Conservation (phyloP, 2,329 filamentous ascomycete genomes). For the Hypoxylon sp. region DNA sequence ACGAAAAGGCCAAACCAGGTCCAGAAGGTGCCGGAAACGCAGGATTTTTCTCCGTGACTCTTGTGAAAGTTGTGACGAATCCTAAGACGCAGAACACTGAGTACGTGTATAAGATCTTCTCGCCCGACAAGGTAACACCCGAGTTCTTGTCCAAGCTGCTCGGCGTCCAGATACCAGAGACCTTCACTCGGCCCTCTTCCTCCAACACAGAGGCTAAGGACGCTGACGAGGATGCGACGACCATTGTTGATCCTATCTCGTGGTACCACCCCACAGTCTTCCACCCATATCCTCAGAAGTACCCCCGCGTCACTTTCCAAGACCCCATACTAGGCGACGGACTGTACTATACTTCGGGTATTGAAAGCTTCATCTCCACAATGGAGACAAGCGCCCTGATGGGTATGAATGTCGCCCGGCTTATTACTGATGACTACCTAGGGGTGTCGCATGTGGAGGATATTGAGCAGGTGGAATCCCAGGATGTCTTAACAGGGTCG, state of each 20-base stretch:
- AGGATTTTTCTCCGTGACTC: slow-evolving; percentile 89
- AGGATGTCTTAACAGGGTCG: slow-evolving; percentile 24
- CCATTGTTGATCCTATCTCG: slow-evolving; percentile 68
- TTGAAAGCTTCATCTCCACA: slow-evolving; percentile 94
- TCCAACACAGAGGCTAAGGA: slow-evolving; percentile 38
- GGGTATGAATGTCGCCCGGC: slow-evolving; percentile 85
- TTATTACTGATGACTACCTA: slow-evolving; percentile 74
- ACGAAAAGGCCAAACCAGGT: slow-evolving; percentile 67
- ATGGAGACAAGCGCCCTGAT: slow-evolving; percentile 97
- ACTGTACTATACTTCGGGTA: slow-evolving; percentile 80
- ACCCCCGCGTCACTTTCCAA: slow-evolving; percentile 90
- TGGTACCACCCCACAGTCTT: slow-evolving; percentile 86
- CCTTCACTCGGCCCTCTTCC: slow-evolving; percentile 50
- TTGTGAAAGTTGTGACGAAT: slow-evolving; percentile 75
- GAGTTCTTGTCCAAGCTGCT: slow-evolving; percentile 69
- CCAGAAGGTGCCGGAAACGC: slow-evolving; percentile 76
- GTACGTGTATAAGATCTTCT: slow-evolving; percentile 77
- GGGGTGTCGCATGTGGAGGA: slow-evolving; percentile 32
- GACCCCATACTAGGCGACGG: slow-evolving; percentile 77
- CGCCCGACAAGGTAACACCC: slow-evolving; percentile 66
- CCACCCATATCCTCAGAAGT: slow-evolving; percentile 86
- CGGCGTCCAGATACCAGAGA: slow-evolving; percentile 63
- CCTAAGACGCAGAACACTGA: slow-evolving; percentile 68
- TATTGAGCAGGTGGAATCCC: slow-evolving; percentile 8
- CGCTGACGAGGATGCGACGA: slow-evolving; percentile 52